Evolutionary conservation across 495 filamentous ascomycete species (phyloP).

Genomic region (Daldinia caldariorum): DNA sequence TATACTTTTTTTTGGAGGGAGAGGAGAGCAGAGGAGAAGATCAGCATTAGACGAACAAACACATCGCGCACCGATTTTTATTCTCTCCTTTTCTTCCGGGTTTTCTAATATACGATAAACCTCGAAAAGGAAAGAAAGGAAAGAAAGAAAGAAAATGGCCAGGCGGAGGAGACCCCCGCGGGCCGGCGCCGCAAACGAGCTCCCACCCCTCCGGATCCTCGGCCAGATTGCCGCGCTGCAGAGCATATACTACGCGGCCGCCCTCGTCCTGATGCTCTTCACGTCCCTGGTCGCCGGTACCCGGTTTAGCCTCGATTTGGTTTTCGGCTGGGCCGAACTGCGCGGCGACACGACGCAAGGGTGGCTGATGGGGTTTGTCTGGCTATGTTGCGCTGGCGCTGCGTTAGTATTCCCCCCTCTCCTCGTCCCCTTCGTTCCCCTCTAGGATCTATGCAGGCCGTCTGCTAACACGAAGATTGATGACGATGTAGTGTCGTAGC

Average conservation of each 20-base stretch:
- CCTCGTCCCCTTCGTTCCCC: not conserved
- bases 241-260: constrained; percentile 78
- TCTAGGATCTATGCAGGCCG: not conserved
- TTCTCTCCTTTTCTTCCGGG: not conserved
- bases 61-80: not conserved
- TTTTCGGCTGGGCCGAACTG: constrained; percentile 84
- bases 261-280: constrained; percentile 84
- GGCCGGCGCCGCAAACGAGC: constrained; percentile 80
- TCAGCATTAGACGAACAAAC: no score
- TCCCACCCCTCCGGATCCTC: constrained; percentile 84
- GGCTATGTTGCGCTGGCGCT: constrained; percentile 81
- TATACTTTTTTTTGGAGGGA: constrained; percentile 4
- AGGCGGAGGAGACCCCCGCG: constrained; percentile 80
- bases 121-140: not conserved
- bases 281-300: constrained; percentile 83
- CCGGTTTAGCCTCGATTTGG: constrained; percentile 71
- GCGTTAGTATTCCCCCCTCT: constrained; percentile 67
- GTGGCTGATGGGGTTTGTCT: constrained; percentile 89
- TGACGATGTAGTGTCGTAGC: constrained; percentile 68
- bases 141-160: constrained; percentile 61
- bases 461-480: constrained; percentile 11
- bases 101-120: not conserved
- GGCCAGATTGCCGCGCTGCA: constrained; percentile 91
- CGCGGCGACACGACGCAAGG: constrained; percentile 90
- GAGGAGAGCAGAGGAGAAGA: no score